Base-by-base conservation (phyloP, 495 filamentous ascomycete species). In the Talaromyces adpressus region DNA sequence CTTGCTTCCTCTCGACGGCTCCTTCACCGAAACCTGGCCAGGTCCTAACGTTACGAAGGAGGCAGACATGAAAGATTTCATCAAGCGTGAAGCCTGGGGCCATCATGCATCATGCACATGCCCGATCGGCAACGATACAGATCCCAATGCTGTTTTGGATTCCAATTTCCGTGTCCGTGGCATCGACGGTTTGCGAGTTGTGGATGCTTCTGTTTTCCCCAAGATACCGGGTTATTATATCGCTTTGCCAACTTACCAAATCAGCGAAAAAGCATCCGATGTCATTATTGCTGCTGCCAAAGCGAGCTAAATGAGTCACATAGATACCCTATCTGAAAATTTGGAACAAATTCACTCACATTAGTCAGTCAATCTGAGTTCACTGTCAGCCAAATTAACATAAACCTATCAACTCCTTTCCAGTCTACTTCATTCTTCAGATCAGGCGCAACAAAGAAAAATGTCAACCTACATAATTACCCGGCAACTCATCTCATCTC, bases 201-300 rank as follows among this genome's bases (percentile, higher is more conserved):
- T 88, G 0, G 87, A 88, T 72, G 86, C 84, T 14, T 81, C 77
- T 8, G 79, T 82, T 6, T 87, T 80, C 61, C 84, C 85, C 3
- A 25, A 53, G 51, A 53, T 53, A 11, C 51, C 20, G 0, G 51
- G 72, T 74, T 81, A 79, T n/a, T 89, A 85, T 51, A 81, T 84
- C n/a, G 77, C 77, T 23, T 69, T 83, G 47, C 79, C 86, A 4
- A 85, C 84, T 2, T 87, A 87, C 68, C 86, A 87, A 79, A 66
- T 88, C 25, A 81, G 79, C 53, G 82, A 85, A 67, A 88, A 88
- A 78, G 86, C 86, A 2, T 79, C 83, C 0, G 85, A 84, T 57
- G 84, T 85, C 23, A 86, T 88, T 47, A 64, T 85, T 41, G 74
- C 69, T 4, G 81, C 68, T 67, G 72, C 69, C 29, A 30, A 30